Base-by-base conservation (phyloP, 2,329 filamentous ascomycete genomes). In the Beauveria pseudobassiana region DNA sequence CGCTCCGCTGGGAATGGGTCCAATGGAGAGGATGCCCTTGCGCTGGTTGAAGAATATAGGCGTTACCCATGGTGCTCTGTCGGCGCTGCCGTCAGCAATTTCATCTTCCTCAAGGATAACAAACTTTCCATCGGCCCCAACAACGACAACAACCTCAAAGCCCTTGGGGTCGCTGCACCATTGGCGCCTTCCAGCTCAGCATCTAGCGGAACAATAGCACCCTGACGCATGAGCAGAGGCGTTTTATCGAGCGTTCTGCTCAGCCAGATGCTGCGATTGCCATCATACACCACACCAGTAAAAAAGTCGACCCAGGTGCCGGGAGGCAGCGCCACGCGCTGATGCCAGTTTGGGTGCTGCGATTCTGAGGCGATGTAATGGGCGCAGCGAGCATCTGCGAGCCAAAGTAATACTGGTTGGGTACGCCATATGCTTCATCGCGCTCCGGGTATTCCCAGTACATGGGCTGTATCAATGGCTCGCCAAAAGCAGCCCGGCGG, bases 391-490 rank as follows among this genome's bases (percentile, higher is more conserved):
- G 71, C 16, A 87, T 70, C 28, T 81, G 74, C 0, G 78, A 76
- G 2, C 85, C 85, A 65, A 87, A 87, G 65, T 77, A 78, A 69
- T 81, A 87, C 68, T 87, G 77, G 64, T 85, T 87, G 0, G 78
- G 80, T 0, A 82, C 76, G 1, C 70, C 66, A 69, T 87, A 87
- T 0, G 85, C 83, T 62, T 81, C 78, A 1, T 82, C 77, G 0
- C 69, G 67, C 1, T 78, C 74, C 0, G 82, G 80, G 63, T 82
- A 80, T 49, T 77, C 75, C 85, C 85, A 88, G 73, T 88, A 88
- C 74, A 88, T 76, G 0, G 85, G 85, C 68, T 83, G 80, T 1
- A 87, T 71, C 2, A 87, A 69, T 0, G 84, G 84, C 55, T 81
- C 75, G 48, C 77, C 76, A 1, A 79, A 22, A 22, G 76, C 74